Percentiles rank a stretch among this genome's conserved stretches.
These are phyloP conservation scores for Rhizophagus sp. DNA, from an alignment of 192 early-diverging fungal genomes.

Conservation along the genomic window DNA sequence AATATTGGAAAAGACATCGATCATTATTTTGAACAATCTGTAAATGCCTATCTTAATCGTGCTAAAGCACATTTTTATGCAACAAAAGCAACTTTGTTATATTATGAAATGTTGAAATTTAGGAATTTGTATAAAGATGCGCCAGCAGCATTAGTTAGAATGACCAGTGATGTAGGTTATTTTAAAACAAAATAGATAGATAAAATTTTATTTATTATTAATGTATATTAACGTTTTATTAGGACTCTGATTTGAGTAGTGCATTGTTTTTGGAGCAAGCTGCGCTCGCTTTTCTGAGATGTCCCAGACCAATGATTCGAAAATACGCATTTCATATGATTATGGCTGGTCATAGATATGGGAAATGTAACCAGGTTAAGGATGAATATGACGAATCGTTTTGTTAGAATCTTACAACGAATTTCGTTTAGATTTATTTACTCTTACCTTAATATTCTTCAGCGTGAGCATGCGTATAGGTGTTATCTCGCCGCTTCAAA, in stretches of 20 bases:
- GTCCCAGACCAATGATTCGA: conserved; percentile 67
- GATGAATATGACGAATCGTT: background rate
- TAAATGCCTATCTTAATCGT: conserved; percentile 68
- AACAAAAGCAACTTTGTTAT: conserved; percentile 70
- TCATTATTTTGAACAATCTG: conserved; percentile 72
- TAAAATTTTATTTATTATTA: background rate
- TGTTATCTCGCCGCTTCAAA: conserved; percentile 68
- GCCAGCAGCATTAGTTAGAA: conserved; percentile 64
- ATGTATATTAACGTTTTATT: background rate
- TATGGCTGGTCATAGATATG: conserved; percentile 82
- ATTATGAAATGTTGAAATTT: conserved; percentile 81
- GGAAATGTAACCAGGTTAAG: conserved; percentile 72
- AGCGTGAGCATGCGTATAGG: conserved; percentile 75
- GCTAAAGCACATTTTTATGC: conserved; percentile 64
- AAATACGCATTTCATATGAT: conserved; percentile 92
- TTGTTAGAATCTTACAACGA: background rate
- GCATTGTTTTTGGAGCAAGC: conserved; percentile 90
- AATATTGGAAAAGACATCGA: conserved; percentile 51
- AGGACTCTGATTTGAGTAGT: conserved; percentile 76
- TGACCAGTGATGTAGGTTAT: conserved; percentile 69
- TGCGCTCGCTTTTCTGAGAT: conserved; percentile 73
- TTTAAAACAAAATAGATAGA: background rate
- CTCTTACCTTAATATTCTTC: background rate
- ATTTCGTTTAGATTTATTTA: background rate
- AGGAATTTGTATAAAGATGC: conserved; percentile 69